These are phyloP conservation scores for Chlorophyllum brunneum DNA, from an alignment of 768 basidiomycete species.

Conservation along the genomic window DNA sequence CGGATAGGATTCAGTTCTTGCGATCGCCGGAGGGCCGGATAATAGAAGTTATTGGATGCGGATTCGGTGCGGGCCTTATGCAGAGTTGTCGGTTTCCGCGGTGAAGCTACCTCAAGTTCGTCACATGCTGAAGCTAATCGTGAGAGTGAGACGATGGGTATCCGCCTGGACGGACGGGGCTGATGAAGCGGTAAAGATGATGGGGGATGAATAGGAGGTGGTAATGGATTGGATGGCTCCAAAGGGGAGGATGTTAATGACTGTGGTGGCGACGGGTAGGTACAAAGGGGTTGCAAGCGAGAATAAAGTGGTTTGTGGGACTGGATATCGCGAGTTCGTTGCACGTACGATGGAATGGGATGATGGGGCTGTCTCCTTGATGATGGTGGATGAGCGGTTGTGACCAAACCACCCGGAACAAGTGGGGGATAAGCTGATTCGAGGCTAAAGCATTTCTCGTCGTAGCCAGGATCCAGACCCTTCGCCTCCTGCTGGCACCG, in stretches of 20 bases:
- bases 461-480: not conserved
- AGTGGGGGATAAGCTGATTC: not conserved
- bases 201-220: constrained; percentile 18
- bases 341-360: constrained; percentile 2
- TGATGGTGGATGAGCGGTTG: not conserved
- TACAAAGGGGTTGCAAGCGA: not conserved
- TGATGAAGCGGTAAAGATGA: constrained; percentile 38
- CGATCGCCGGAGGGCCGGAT: not conserved
- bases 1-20: not conserved
- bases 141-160: constrained; percentile 41
- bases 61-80: not conserved
- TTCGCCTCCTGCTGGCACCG: not conserved
- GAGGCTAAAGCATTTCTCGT: not conserved
- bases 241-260: constrained; percentile 19
- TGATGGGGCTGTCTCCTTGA: not conserved
- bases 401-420: not conserved
- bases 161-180: constrained; percentile 41
- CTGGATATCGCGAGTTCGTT: not conserved
- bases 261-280: constrained; percentile 12
- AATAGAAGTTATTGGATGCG: not conserved
- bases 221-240: constrained; percentile 15
- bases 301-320: constrained; percentile 2
- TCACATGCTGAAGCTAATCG: constrained; percentile 38
- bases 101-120: constrained; percentile 8
- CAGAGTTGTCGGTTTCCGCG: constrained; percentile 8